Conservation (phyloP, 2,329 filamentous ascomycete species). For the Coniella lustricola region DNA sequence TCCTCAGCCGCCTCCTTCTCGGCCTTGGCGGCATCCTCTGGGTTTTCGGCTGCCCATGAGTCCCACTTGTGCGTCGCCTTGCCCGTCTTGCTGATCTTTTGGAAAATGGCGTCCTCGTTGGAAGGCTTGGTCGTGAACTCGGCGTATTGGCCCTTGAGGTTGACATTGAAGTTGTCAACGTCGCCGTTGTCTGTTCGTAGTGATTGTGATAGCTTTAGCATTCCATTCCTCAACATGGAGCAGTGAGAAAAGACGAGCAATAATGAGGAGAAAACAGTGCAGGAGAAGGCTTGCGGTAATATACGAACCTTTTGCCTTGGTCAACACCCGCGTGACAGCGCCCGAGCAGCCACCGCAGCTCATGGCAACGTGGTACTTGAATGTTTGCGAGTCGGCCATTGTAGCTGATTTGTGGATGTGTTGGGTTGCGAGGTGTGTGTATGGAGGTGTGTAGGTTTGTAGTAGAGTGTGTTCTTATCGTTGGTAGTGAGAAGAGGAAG, state of each 20-base stretch:
- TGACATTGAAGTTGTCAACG: slow-evolving; percentile 80
- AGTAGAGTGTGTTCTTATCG: no score
- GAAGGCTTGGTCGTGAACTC: slow-evolving; percentile 63
- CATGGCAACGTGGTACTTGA: slow-evolving; percentile 95
- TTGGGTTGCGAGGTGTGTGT: background rate
- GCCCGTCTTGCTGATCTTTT: slow-evolving; percentile 90
- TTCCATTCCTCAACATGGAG: background rate
- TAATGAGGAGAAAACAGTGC: no score
- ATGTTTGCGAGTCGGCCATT: slow-evolving; percentile 75
- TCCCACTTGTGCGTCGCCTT: slow-evolving; percentile 74
- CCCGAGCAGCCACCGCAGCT: slow-evolving; percentile 93
- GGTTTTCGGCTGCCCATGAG: slow-evolving; percentile 56
- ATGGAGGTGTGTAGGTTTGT: no score
- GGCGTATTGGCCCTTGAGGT: slow-evolving; percentile 78
- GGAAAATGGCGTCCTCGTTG: slow-evolving; percentile 69
- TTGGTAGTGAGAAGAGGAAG: no score
- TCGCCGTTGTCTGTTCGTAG: slow-evolving; percentile 43
- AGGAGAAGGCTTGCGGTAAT: background rate
- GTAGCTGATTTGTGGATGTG: slow-evolving; percentile 20
- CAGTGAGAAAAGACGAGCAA: background rate
- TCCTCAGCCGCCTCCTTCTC: background rate
- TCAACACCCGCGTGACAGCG: slow-evolving; percentile 84
- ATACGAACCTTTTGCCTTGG: slow-evolving; percentile 75
- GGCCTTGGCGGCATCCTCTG: slow-evolving; percentile 32
- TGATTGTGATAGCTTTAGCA: background rate